Evolutionary conservation across 2,329 filamentous ascomycete species (phyloP).

Genomic region (Myriosclerotinia scirpicola): DNA sequence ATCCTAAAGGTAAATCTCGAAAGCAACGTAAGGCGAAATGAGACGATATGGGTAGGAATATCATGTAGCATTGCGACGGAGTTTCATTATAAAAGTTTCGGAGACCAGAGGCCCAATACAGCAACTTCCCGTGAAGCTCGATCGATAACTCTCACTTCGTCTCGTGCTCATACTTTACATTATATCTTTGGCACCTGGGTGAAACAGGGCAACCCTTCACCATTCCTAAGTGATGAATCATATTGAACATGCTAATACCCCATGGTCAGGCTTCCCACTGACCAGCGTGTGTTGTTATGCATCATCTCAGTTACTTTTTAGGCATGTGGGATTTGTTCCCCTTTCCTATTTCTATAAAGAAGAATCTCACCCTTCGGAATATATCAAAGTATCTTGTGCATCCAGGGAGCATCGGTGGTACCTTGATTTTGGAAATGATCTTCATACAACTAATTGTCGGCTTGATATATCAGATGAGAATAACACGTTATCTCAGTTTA

Average conservation of each 20-base stretch:
- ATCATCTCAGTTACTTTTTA: background rate
- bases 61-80: constrained; percentile 20
- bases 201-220: background rate
- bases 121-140: background rate
- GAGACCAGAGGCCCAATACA: constrained; percentile 3
- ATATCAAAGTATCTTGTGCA: background rate
- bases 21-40: constrained; percentile 36
- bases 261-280: background rate
- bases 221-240: background rate
- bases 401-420: background rate
- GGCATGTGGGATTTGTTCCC: background rate
- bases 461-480: background rate
- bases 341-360: background rate
- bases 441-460: background rate
- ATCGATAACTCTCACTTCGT: background rate
- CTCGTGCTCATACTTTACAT: background rate
- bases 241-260: background rate
- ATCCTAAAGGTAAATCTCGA: constrained; percentile 36
- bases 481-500: background rate
- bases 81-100: constrained; percentile 10
- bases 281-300: background rate
- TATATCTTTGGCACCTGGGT: background rate
- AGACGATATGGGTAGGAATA: constrained; percentile 8
- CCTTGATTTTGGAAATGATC: no score
- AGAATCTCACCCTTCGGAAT: background rate